These are phyloP conservation scores for Rhododendron williamsianum DNA, from an alignment of 148 eudicot species.

Conservation along the genomic window DNA sequence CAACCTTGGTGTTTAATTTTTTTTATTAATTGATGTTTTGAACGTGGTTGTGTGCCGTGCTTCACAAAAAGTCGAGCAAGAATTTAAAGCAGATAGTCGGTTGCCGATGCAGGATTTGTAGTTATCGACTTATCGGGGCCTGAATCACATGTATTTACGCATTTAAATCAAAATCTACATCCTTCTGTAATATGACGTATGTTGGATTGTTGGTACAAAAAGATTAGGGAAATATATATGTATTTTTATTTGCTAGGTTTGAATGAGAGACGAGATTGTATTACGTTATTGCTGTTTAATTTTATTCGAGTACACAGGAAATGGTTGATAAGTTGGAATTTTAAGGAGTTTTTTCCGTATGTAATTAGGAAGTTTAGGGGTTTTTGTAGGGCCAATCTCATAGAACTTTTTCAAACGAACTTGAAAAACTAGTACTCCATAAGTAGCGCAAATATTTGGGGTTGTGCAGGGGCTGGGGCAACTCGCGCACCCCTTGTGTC, in stretches of 20 bases:
- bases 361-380: neutral
- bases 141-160: neutral
- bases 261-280: neutral
- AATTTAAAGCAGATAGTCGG: neutral
- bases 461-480: neutral
- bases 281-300: neutral
- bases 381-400: neutral
- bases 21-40: neutral
- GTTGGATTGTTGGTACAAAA: neutral
- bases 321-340: neutral
- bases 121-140: neutral
- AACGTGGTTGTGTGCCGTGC: neutral
- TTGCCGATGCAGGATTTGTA: neutral
- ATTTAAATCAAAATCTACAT: no score
- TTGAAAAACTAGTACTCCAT: no score
- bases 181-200: neutral
- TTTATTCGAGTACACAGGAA: neutral
- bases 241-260: neutral
- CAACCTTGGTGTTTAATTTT: neutral
- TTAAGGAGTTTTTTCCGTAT: neutral
- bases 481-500: neutral
- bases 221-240: neutral
- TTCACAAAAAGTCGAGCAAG: neutral
- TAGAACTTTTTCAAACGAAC: neutral
- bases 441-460: no score